Evolutionary conservation across 768 basidiomycete genomes (phyloP), one percentile per base, ranked within the genome.

Genomic region (Agrocybe pediades): DNA sequence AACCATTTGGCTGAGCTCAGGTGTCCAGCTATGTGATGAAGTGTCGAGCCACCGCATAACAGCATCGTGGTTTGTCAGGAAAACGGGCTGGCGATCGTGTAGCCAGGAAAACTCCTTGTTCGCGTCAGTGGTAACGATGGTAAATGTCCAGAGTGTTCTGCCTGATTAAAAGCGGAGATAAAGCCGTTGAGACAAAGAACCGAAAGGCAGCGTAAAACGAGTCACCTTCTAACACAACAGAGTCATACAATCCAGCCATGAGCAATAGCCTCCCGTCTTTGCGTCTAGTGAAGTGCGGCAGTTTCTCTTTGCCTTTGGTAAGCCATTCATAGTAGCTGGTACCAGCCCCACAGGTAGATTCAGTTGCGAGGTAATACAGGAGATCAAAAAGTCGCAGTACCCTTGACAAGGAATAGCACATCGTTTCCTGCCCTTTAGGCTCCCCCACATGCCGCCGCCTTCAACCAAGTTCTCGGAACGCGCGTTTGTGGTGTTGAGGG

Each of bases 281-380:
- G 40, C 80, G 83, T 62, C 86, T 90, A 30, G 83, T 86, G 61
- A 93, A 95, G 65, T 96, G 85, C 0, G 95, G 92, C 1, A 91
- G 63, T 60, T 89, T 90, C 39, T 83, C 77, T 63, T 86, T 89
- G 47, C 87, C 89, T 66, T 88, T 92, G 52, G 85, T 88, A 39
- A 92, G 77, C 96, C 96, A 98, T 70, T 99, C 96, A 66, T 92
- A 98, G 68, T 97, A 97, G 25, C 92, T 92, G 56, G 11, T 6
- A 24, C 15, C 3, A 11, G 23, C 40, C 23, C 17, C 19, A 8
- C n/a, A 43, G 43, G 45, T 43, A 36, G 33, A 36, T 36, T 36
- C 5, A 36, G 33, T 36, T n/a, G 16, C n/a, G 48, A 52, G 45
- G 33, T 47, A 49, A 41, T 30, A 26, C 3, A 29, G 23, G 3